A percentile compares a stretch with the other conserved stretches of the same genome.
Evolutionary conservation across 306 rosid genomes (phyloP).

Genomic region (Sesbania bispinosa): DNA sequence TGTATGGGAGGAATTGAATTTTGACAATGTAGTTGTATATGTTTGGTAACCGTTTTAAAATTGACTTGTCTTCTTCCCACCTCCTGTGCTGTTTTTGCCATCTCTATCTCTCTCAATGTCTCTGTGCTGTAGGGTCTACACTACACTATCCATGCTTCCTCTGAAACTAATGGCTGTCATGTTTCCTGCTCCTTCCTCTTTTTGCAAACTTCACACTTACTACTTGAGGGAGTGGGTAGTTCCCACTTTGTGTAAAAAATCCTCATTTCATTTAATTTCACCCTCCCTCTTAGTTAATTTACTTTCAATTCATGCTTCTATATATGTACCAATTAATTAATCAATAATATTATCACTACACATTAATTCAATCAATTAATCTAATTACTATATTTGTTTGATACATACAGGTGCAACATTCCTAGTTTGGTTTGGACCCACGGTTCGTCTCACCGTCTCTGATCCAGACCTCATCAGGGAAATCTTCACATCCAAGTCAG

Average conservation of each 20-base stretch:
- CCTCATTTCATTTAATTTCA: not conserved
- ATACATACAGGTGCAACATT: constrained; percentile 70
- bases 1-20: constrained; percentile 39
- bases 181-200: constrained; percentile 58
- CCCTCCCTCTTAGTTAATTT: not conserved
- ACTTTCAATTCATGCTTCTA: not conserved
- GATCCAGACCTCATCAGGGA: constrained; percentile 91
- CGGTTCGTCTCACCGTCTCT: constrained; percentile 71
- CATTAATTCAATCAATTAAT: not conserved
- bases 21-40: constrained; percentile 44
- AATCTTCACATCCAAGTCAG: constrained; percentile 80
- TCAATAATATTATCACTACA: not conserved
- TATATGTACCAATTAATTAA: not conserved
- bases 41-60: constrained; percentile 52
- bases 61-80: constrained; percentile 63
- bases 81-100: constrained; percentile 25
- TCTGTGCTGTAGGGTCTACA: constrained; percentile 66
- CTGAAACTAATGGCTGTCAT: constrained; percentile 55
- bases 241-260: constrained; percentile 28
- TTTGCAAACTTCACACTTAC: constrained; percentile 47
- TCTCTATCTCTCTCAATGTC: constrained; percentile 20
- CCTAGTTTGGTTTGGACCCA: constrained; percentile 95
- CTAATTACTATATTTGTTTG: not conserved
- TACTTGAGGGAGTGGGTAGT: constrained; percentile 28
- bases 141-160: constrained; percentile 62